Base-by-base conservation (phyloP, 495 filamentous ascomycete genomes). In the Podospora conica region DNA sequence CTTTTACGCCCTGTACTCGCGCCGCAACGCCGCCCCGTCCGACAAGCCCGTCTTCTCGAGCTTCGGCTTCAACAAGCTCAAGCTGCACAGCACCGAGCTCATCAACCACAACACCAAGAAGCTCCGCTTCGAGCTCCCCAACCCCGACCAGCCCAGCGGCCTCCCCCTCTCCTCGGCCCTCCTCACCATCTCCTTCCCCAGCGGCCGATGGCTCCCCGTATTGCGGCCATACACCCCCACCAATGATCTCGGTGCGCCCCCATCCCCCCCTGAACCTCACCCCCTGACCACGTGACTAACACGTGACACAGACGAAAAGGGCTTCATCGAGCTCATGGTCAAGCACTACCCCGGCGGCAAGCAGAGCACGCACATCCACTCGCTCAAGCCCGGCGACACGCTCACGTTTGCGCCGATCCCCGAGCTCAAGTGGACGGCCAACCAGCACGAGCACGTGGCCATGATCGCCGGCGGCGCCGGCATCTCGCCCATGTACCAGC, bases 81-180 rank as follows among this genome's bases (percentile, higher is more conserved):
- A 73, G 54, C 75, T 84, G 0, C 73, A 81, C 54, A 86, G 84
- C 70, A 78, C 81, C 58, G 80, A 88, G 68, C 66, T 75, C 1
- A 79, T 90, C 60, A 89, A 86, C 70, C 85, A 88, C 75, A 87
- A 90, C 67, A 88, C 86, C 5, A 90, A 88, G 70, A 80, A 81
- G 33, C 74, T 90, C 58, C 79, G 84, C 4, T 90, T 90, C 56
- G 83, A 84, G 65, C 79, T 88, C 9, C 86, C 87, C 0, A 78
- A 83, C 21, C 55, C 73, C n/a, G 73, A 76, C 9, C 70, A 71
- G 53, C 70, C 76, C 31, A 85, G 82, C 68, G 87, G 87, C 1
- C 68, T 89, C 4, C 55, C 71, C 2, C 75, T 87, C 53, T 84
- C 83, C 6, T 87, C 85, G 33, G 80, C 85, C 2, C 77, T 88